Evolutionary conservation across 1,284 basidiomycete species (phyloP), one percentile per base, ranked within the genome.

Genomic region (Ustilago trichophora): DNA sequence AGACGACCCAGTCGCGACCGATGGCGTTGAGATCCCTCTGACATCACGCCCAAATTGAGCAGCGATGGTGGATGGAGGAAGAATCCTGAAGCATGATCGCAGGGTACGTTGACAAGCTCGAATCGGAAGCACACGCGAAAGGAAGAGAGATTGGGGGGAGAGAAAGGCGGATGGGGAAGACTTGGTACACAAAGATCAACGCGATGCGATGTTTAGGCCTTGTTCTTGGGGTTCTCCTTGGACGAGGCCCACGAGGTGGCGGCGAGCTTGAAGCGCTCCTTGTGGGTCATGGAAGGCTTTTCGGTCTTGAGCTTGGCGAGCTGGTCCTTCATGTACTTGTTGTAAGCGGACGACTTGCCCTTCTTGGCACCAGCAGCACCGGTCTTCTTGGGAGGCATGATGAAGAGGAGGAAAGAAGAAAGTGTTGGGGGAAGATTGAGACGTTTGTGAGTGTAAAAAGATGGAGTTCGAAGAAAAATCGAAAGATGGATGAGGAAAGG

Each of bases 181-280:
- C n/a, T n/a, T n/a, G n/a, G n/a, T n/a, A n/a, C n/a, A n/a, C n/a
- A n/a, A n/a, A n/a, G n/a, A n/a, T n/a, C 2, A 19, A 18, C 11
- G 21, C 4, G 24, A 12, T 24, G 26, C 15, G n/a, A 13, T 15
- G 15, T 22, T 48, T 47, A 71, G 34, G 68, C 68, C 58, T 71
- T 66, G 55, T 68, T 64, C 71, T 73, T 73, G 34, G 72, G 72
- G 56, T 73, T 73, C 42, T 70, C 67, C 60, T 69, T 69, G 57
- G 58, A 63, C 13, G 37, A 34, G 36, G 59, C 60, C 76, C 76
- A 78, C 6, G 51, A 38, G 44, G 60, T 60, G 21, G 71, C 65
- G 13, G 75, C 72, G 8, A 69, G 47, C 60, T 78, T 73, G 72
- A 76, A 78, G n/a, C 75, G 68, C 48, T 73, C 73, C 54, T 71